Evolutionary conservation across 345 rosid species (phyloP).

Genomic region (Streptanthus diversifolius): DNA sequence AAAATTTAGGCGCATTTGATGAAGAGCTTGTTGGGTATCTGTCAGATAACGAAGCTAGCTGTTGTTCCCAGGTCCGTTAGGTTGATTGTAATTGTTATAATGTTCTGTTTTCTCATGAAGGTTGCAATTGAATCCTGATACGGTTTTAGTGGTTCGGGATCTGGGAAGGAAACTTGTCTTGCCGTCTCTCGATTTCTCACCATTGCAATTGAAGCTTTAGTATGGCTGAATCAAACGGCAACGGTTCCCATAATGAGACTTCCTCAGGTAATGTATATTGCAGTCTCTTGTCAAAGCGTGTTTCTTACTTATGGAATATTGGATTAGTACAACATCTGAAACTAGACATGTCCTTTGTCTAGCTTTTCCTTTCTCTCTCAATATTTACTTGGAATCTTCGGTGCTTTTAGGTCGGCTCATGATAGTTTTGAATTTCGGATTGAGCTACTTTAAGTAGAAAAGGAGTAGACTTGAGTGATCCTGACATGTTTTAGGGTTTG

Average conservation of each 20-base stretch:
- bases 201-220: conserved; percentile 6
- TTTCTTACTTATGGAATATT: neutral
- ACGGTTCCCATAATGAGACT: conserved; percentile 17
- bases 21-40: conserved; percentile 15
- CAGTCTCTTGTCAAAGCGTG: neutral
- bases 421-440: neutral
- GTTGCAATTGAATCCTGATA: neutral
- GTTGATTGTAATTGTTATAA: neutral
- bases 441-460: neutral
- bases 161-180: conserved; percentile 6
- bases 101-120: neutral
- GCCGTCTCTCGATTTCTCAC: neutral
- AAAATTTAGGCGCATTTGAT: neutral
- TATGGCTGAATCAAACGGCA: conserved; percentile 33
- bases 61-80: conserved; percentile 6
- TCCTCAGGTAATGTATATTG: conserved; percentile 26
- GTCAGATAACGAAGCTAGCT: neutral
- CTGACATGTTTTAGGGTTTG: conserved; percentile 14
- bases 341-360: neutral
- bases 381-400: neutral
- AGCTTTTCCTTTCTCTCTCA: neutral
- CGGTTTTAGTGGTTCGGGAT: conserved; percentile 11
- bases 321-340: conserved; percentile 2
- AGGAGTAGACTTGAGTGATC: conserved; percentile 11
- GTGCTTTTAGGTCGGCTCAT: neutral